A percentile compares a stretch with the other conserved stretches of the same genome.
Evolutionary conservation across 129 eudicot species (phyloP).

Genomic region (Flaveria bidentis): DNA sequence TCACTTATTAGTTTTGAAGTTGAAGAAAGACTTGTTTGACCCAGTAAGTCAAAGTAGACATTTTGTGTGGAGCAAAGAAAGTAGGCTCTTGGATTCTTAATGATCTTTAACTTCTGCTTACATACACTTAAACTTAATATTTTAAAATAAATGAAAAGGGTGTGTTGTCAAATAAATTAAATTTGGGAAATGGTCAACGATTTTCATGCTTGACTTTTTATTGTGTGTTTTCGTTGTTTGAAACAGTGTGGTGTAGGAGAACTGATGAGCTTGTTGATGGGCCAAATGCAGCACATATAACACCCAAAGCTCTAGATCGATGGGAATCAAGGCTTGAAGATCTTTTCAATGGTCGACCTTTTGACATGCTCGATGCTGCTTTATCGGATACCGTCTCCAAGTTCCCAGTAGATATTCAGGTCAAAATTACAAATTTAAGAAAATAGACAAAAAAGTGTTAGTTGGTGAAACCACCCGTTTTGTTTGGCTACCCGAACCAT

Average conservation of each 20-base stretch:
- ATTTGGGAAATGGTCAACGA: not conserved
- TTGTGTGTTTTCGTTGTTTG: not conserved
- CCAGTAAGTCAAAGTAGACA: not conserved
- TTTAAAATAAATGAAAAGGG: not conserved
- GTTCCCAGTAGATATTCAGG: constrained; percentile 98
- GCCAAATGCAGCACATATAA: constrained; percentile 97
- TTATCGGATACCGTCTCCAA: constrained; percentile 84
- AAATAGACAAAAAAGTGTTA: not conserved
- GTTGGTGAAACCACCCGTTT: not conserved
- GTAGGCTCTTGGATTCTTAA: not conserved
- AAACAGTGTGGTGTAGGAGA: constrained; percentile 98
- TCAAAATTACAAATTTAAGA: constrained; percentile 23
- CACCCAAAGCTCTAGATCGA: constrained; percentile 89
- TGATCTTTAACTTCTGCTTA: constrained; percentile 2
- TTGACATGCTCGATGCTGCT: constrained; percentile 99
- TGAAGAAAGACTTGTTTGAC: constrained; percentile 5
- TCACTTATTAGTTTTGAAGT: not conserved
- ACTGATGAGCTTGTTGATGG: constrained; percentile 99
- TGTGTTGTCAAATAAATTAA: not conserved
- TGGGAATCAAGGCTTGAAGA: constrained; percentile 96
- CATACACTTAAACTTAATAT: not conserved
- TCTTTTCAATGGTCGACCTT: constrained; percentile 84
- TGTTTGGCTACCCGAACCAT: not conserved
- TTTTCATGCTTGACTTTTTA: constrained; percentile 5
- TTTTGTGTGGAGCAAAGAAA: not conserved